Evolutionary conservation across 331 rosid species (phyloP).

Genomic region (Arachis monticola): DNA sequence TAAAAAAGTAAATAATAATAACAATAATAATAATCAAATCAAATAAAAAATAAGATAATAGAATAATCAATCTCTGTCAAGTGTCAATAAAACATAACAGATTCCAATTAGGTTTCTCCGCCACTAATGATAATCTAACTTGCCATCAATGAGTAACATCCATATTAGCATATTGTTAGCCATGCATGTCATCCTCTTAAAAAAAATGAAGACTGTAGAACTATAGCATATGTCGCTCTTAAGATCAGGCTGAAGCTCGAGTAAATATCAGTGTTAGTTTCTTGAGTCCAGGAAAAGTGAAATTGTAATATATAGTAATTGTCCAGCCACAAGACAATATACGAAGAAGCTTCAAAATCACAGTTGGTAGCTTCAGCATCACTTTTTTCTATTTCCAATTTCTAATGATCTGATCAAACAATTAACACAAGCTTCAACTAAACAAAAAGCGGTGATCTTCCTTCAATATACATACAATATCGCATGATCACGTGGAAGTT

Average conservation of each 20-base stretch:
- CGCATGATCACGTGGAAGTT: not conserved
- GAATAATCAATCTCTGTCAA: slow-evolving; percentile 8
- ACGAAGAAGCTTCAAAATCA: not conserved
- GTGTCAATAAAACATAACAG: not conserved
- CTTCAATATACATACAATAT: not conserved
- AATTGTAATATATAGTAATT: not conserved
- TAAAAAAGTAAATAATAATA: too few relatives aligned
- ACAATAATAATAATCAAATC: not conserved
- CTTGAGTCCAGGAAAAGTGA: slow-evolving; percentile 6
- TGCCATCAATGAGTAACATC: not conserved
- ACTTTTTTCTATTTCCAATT: not conserved
- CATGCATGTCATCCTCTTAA: slow-evolving; percentile 7
- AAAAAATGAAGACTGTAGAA: not conserved
- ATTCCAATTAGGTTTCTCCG: not conserved
- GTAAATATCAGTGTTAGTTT: not conserved
- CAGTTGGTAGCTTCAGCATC: not conserved
- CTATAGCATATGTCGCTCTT: not conserved
- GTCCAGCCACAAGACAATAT: not conserved
- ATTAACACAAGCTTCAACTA: not conserved
- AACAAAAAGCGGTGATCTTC: not conserved
- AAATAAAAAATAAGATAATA: not conserved
- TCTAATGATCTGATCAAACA: not conserved
- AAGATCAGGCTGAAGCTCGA: not conserved
- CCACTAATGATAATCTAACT: slow-evolving; percentile 11
- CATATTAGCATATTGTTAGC: not conserved